phyloP scores from a whole-genome alignment of 768 basidiomycete genomes.

The Peribolospora kevripleyi region DNA sequence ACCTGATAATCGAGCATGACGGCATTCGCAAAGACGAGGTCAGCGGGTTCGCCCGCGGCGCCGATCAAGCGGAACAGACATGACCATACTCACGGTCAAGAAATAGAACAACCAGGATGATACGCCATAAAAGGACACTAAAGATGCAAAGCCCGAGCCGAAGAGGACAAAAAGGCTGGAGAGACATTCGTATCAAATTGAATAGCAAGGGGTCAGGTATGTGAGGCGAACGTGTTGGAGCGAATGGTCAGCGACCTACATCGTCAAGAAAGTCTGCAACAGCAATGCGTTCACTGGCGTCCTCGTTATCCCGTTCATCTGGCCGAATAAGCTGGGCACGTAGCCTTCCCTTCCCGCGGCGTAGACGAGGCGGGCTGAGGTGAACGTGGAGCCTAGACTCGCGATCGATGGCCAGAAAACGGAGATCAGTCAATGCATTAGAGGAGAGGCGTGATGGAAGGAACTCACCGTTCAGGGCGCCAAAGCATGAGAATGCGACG shows the following conservation, averaged over 20 bases:
- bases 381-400: slow-evolving; percentile 38
- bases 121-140: slow-evolving; percentile 28
- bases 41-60: not conserved
- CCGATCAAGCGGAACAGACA: not conserved
- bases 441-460: slow-evolving; percentile 10
- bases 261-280: slow-evolving; percentile 47
- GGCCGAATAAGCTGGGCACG: slow-evolving; percentile 60
- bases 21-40: not conserved
- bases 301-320: slow-evolving; percentile 42
- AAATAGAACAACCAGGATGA: slow-evolving; percentile 74
- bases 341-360: slow-evolving; percentile 72
- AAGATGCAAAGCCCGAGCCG: slow-evolving; percentile 15
- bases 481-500: slow-evolving; percentile 87
- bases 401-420: not conserved
- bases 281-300: slow-evolving; percentile 76
- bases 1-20: slow-evolving; percentile 29
- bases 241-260: too few species aligned
- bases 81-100: slow-evolving; percentile 36
- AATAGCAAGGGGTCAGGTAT: too few species aligned
- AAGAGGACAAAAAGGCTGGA: slow-evolving; percentile 25
- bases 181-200: not conserved
- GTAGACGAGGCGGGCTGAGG: slow-evolving; percentile 60
- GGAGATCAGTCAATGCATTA: not conserved
- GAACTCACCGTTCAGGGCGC: slow-evolving; percentile 55
- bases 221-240: too few species aligned